These are phyloP conservation scores for Botrytis fabae DNA, from an alignment of 2,329 filamentous ascomycete genomes.

Conservation along the genomic window DNA sequence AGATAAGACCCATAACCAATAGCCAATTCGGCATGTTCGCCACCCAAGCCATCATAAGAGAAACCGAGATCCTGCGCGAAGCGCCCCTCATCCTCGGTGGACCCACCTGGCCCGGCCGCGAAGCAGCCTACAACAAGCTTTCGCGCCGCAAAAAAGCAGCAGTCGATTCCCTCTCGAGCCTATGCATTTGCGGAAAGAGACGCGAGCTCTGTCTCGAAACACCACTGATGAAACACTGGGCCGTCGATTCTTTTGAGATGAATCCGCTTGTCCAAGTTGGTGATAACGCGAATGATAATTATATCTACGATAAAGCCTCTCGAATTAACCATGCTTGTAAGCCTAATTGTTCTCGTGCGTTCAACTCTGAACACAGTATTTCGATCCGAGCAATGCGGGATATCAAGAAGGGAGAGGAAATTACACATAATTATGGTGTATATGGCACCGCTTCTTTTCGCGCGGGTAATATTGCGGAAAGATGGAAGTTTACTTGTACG, in stretches of 20 bases:
- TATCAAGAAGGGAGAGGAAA: not conserved
- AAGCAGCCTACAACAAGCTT: not conserved
- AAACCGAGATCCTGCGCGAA: not conserved
- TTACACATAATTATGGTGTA: not conserved
- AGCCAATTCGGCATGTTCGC: not conserved
- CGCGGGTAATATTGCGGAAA: fast-evolving
- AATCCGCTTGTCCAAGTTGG: not conserved
- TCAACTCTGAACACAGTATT: not conserved
- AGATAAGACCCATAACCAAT: not conserved
- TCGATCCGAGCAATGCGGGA: not conserved
- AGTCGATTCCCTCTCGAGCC: not conserved
- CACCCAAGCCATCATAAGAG: not conserved
- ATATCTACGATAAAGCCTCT: not conserved
- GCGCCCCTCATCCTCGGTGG: not conserved
- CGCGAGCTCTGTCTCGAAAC: not conserved
- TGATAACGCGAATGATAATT: not conserved
- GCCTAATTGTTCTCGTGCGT: not conserved
- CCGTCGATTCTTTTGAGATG: not conserved
- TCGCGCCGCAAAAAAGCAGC: fast-evolving
- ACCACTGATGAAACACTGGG: not conserved
- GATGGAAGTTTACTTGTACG: not conserved
- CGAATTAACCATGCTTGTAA: not conserved
- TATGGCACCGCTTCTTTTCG: not conserved
- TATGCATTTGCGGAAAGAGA: not conserved
- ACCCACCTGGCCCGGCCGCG: not conserved